These are phyloP conservation scores for Candida silvatica DNA, from an alignment of 805 yeast species.

Conservation along the genomic window DNA sequence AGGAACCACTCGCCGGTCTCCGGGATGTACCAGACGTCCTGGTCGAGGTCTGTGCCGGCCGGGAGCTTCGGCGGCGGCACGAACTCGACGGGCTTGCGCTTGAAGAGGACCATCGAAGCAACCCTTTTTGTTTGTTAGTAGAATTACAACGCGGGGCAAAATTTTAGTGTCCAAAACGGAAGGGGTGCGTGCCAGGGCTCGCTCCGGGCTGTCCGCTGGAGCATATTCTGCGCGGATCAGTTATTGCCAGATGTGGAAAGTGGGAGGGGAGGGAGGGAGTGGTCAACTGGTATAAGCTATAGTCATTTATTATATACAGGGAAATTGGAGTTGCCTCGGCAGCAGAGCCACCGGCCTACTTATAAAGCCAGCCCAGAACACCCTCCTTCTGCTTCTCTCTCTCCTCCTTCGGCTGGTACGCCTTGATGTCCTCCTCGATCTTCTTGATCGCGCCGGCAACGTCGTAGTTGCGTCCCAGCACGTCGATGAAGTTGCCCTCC, in stretches of 20 bases:
- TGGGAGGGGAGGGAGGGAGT: background rate
- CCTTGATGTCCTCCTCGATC: conserved; percentile 66
- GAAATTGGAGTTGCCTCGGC: too few species aligned
- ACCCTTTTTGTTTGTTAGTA: too few species aligned
- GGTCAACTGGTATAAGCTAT: too few species aligned
- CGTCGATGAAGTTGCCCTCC: conserved; percentile 94
- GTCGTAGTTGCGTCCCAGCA: conserved; percentile 83
- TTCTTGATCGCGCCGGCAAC: conserved; percentile 71
- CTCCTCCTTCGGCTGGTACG: conserved; percentile 64
- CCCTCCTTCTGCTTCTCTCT: conserved; percentile 56
- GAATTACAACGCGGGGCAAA: too few species aligned
- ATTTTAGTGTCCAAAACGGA: too few species aligned
- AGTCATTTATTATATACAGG: too few species aligned
- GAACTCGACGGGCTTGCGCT: conserved; percentile 59
- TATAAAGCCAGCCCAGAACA: conserved; percentile 51
- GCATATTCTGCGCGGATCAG: background rate
- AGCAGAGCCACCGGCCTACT: too few species aligned
- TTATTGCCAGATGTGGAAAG: background rate
- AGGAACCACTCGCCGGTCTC: conserved; percentile 87
- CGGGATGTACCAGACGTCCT: conserved; percentile 73
- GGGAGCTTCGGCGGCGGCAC: conserved; percentile 54
- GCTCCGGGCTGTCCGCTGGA: too few species aligned
- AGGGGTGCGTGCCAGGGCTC: too few species aligned
- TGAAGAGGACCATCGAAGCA: conserved; percentile 65
- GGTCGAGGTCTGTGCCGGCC: conserved; percentile 36